Evolutionary conservation across 345 rosid genomes (phyloP).

Genomic region (Lepidium aucheri): DNA sequence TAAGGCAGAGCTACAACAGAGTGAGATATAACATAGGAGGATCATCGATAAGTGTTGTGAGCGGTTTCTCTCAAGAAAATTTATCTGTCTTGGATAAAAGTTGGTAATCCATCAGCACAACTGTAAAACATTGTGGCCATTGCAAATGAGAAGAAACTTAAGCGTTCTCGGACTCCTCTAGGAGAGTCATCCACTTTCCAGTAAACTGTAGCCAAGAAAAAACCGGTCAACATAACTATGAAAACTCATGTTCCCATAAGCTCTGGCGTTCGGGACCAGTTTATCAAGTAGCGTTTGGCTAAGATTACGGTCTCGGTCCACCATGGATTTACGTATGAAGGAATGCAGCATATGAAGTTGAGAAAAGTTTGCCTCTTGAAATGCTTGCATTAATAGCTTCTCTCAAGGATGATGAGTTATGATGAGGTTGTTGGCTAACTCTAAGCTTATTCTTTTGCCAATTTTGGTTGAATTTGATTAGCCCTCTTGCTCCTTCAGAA

Average conservation of each 20-base stretch:
- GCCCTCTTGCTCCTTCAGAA: slow-evolving; percentile 36
- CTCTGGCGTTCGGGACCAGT: slow-evolving; percentile 28
- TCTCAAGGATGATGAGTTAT: slow-evolving; percentile 10
- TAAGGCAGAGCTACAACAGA: slow-evolving; percentile 57
- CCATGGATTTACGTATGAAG: slow-evolving; percentile 21
- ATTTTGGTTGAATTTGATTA: slow-evolving; percentile 57
- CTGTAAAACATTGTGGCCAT: slow-evolving; percentile 40
- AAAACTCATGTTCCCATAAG: slow-evolving; percentile 20
- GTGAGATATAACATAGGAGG: slow-evolving; percentile 80
- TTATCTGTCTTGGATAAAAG: slow-evolving; percentile 54
- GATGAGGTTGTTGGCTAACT: slow-evolving; percentile 5
- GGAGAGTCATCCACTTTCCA: slow-evolving; percentile 38
- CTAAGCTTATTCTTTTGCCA: slow-evolving; percentile 38
- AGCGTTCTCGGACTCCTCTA: slow-evolving; percentile 38
- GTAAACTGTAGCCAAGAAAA: slow-evolving; percentile 54
- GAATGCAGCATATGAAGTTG: slow-evolving; percentile 14
- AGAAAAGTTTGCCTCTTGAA: slow-evolving; percentile 21
- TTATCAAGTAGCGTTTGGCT: slow-evolving; percentile 32
- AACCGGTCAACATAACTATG: slow-evolving; percentile 34
- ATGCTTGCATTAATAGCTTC: slow-evolving; percentile 25
- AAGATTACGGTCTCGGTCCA: slow-evolving; percentile 17
- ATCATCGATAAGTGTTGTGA: slow-evolving; percentile 46
- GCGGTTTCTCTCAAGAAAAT: slow-evolving; percentile 67
- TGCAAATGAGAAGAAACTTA: slow-evolving; percentile 45
- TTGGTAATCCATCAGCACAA: slow-evolving; percentile 38